Percentiles rank a stretch among this genome's conserved stretches.
phyloP scores from a whole-genome alignment of 2,329 filamentous ascomycete species.

The Xylariaceae sp. region DNA sequence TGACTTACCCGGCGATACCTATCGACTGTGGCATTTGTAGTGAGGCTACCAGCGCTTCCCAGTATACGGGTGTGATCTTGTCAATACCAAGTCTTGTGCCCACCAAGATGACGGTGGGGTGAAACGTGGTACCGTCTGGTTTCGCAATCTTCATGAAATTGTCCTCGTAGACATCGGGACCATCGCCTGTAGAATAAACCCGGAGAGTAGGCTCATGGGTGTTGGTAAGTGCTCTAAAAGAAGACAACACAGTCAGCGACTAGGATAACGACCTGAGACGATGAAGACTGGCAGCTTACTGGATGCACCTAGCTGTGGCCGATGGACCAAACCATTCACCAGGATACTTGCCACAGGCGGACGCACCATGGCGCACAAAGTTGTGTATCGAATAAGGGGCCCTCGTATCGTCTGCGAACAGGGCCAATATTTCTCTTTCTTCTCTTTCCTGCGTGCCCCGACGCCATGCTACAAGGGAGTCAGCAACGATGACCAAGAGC shows the following conservation, averaged over 20 bases:
- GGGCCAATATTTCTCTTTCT: conserved; percentile 66
- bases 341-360: conserved; percentile 85
- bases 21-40: conserved; percentile 89
- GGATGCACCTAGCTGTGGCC: conserved; percentile 87
- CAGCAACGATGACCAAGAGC: conserved; percentile 16
- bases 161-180: conserved; percentile 89
- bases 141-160: conserved; percentile 74
- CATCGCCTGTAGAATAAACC: conserved; percentile 86
- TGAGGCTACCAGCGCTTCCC: conserved; percentile 81
- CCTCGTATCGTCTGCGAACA: conserved; percentile 81
- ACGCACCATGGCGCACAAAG: conserved; percentile 83
- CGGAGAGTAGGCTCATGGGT: conserved; percentile 59
- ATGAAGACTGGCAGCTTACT: conserved; percentile 52
- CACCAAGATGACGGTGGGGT: conserved; percentile 82
- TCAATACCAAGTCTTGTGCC: conserved; percentile 89
- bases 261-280: background rate
- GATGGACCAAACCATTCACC: conserved; percentile 99
- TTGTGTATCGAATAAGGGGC: conserved; percentile 93
- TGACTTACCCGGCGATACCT: conserved; percentile 80
- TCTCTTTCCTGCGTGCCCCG: conserved; percentile 51
- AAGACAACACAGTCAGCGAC: conserved; percentile 12
- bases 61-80: conserved; percentile 89
- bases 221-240: conserved; percentile 64
- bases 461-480: conserved; percentile 62
- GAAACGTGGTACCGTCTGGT: conserved; percentile 59